Percentiles rank a stretch among this genome's conserved stretches.
phyloP scores from a whole-genome alignment of 1,284 basidiomycete species.

The Apiotrichum gracile region DNA sequence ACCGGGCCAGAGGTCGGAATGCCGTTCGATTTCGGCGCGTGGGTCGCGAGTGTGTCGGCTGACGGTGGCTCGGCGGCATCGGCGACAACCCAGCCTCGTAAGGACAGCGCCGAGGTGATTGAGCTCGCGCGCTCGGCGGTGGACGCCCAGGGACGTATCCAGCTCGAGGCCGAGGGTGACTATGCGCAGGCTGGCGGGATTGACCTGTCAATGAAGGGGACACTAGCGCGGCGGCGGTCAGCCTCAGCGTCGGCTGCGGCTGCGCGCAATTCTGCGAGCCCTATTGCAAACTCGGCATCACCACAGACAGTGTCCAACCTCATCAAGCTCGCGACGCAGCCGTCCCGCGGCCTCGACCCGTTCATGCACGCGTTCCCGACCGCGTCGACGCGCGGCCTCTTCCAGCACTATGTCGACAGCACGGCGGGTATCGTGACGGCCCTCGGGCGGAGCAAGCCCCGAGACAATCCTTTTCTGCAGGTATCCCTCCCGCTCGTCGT shows the following conservation, averaged over 20 bases:
- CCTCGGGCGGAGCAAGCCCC: constrained; percentile 5
- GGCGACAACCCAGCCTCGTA: not conserved
- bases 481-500: constrained; percentile 13
- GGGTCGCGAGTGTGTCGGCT: not conserved
- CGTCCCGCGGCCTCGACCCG: constrained; percentile 2
- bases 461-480: constrained; percentile 12
- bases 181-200: not conserved
- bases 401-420: constrained; percentile 14
- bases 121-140: not conserved
- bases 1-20: not conserved
- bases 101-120: not conserved
- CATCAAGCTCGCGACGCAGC: not conserved
- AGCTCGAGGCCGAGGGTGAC: not conserved
- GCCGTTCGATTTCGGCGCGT: not conserved
- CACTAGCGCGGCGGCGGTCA: not conserved
- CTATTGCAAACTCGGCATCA: too few species aligned
- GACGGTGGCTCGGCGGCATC: not conserved
- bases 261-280: too few species aligned
- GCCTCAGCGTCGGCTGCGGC: too few species aligned
- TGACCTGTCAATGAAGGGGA: not conserved
- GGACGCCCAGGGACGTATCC: not conserved
- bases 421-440: constrained; percentile 16
- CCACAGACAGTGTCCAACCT: not conserved
- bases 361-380: constrained; percentile 17
- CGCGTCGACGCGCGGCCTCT: constrained; percentile 11